Evolutionary conservation across 495 filamentous ascomycete genomes (phyloP).

Genomic region (Immersiella caudata): DNA sequence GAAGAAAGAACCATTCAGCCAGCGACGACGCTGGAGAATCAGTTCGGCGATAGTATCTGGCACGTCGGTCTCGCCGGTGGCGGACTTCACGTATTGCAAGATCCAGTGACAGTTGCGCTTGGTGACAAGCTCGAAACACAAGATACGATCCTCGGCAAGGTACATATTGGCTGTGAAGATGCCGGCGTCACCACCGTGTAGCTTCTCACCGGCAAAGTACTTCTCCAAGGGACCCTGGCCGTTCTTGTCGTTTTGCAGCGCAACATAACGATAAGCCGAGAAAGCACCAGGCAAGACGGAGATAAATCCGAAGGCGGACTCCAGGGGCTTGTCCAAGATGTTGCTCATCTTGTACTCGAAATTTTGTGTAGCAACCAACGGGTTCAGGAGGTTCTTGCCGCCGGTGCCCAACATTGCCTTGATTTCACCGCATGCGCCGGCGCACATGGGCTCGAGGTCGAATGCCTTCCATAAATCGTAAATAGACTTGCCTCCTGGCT

Average conservation of each 20-base stretch:
- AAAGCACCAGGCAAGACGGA: constrained; percentile 96
- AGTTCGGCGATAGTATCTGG: constrained; percentile 92
- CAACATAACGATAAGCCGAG: constrained; percentile 93
- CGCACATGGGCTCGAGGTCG: constrained; percentile 95
- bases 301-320: constrained; percentile 98
- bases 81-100: constrained; percentile 95
- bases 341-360: constrained; percentile 99
- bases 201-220: constrained; percentile 97
- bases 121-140: constrained; percentile 97
- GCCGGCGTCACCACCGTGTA: constrained; percentile 91
- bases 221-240: constrained; percentile 92
- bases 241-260: constrained; percentile 94
- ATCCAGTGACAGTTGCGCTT: constrained; percentile 98
- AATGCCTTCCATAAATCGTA: constrained; percentile 99
- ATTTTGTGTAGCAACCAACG: constrained; percentile 94
- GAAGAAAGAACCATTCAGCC: constrained; percentile 99
- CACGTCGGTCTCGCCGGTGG: constrained; percentile 97
- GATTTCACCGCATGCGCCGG: constrained; percentile 97
- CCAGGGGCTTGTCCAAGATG: constrained; percentile 96
- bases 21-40: constrained; percentile 93
- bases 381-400: constrained; percentile 88
- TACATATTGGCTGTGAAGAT: constrained; percentile 99
- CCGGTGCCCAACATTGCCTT: constrained; percentile 94
- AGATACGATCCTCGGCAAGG: constrained; percentile 96
- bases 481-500: constrained; percentile 88